Percentiles rank a stretch among this genome's conserved stretches.
phyloP scores from a whole-genome alignment of 345 rosid genomes.

The Eucalyptus marginata region DNA sequence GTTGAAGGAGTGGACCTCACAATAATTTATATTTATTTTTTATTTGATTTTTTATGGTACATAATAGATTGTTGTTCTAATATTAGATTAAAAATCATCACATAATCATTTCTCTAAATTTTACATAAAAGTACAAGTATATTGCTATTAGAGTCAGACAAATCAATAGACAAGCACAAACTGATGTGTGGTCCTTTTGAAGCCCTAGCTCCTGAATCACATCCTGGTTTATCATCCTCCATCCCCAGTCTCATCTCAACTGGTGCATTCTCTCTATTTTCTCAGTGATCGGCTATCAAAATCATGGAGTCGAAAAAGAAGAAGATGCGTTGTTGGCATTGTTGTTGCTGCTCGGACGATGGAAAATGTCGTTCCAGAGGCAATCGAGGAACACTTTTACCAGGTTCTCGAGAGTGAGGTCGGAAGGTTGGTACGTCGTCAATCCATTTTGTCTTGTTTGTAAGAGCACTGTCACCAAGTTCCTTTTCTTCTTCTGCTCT shows the following conservation, averaged over 20 bases:
- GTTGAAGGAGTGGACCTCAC: rapidly evolving
- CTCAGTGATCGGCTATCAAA: background rate
- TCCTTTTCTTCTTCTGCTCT: background rate
- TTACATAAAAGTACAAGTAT: background rate
- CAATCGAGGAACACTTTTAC: background rate
- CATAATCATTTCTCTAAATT: background rate
- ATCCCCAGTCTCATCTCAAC: background rate
- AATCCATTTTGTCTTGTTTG: background rate
- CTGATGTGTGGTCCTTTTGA: background rate
- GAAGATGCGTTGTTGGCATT: background rate
- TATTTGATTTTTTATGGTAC: too few species aligned
- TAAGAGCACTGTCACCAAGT: background rate
- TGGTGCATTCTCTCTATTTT: background rate
- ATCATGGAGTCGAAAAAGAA: background rate
- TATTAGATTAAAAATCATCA: too few species aligned
- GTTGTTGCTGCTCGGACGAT: background rate
- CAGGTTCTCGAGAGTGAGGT: background rate
- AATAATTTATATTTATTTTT: too few species aligned
- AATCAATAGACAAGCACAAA: background rate
- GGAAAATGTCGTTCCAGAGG: background rate
- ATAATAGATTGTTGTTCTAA: too few species aligned
- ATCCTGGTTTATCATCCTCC: background rate
- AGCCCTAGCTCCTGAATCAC: background rate
- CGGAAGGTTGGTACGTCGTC: background rate
- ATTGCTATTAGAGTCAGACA: background rate